Base-by-base conservation (phyloP, 2,329 filamentous ascomycete species). In the Trichoderma pleuroti region DNA sequence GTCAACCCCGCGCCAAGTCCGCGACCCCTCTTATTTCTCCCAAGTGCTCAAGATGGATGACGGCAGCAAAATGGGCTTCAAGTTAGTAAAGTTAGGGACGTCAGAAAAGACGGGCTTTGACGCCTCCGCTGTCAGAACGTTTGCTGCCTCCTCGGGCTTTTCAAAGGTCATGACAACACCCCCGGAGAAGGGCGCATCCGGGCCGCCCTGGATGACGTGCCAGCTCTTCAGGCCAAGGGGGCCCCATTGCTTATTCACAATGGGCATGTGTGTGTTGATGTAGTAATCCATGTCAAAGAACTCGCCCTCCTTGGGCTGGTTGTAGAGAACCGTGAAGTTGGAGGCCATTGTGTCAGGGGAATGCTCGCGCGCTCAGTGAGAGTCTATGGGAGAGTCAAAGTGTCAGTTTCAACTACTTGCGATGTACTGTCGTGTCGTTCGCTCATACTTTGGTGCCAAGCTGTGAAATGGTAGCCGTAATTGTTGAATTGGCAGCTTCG, bases 221-320 rank as follows among this genome's bases (percentile, higher is more conserved):
- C 66, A 68, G 56, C 16, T 52, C 42, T 46, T 30, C 8, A 68
- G 39, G 39, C 66, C 66, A 39, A 61, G 16, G 12, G 66, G 54
- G 28, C 28, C 26, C 66, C 66, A 68, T 1, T n/a, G 7, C 16
- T 61, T 34, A 30, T 52, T 61, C 28, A 34, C 66, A 10, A 68
- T 34, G 30, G 66, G 66, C 66, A 68, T 68, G 34, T 68, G 66
- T 12, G 16, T 61, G 39, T 61, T 68, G 56, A 68, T 52, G 16
- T 68, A 68, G 28, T 68, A 68, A 5, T 68, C 56, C 66, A 68
- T 61, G 56, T 68, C 14, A 30, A 68, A 68, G 30, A 9, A 61
- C 11, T 68, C 66, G 56, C 56, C 56, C 28, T 68, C 66, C 8
- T 24, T 24, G 26, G 54, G 56, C 66, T 68, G 54, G 28, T 11